phyloP scores from a whole-genome alignment of 2,329 filamentous ascomycete genomes.

The Amesomyces nigricolor region DNA sequence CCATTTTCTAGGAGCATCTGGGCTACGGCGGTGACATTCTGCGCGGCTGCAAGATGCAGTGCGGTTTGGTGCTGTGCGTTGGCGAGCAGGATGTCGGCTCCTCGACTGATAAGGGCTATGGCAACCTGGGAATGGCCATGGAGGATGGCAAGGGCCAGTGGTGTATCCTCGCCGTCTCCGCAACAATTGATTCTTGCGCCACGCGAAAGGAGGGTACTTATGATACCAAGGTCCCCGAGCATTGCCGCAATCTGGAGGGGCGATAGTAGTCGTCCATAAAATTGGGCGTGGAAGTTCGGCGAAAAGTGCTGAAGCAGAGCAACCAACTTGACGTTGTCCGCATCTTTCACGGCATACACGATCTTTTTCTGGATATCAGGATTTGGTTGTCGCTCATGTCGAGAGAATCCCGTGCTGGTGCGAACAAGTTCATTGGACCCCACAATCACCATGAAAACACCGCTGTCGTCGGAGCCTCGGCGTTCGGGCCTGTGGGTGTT shows the following conservation, averaged over 20 bases:
- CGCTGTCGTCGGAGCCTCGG: neutral
- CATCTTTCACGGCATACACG: neutral
- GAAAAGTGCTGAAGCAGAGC: neutral
- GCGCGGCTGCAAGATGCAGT: constrained; percentile 1
- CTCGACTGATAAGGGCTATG: constrained; percentile 4
- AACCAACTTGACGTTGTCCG: neutral
- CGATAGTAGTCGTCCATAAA: neutral
- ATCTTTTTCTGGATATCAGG: neutral
- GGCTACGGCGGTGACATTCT: constrained; percentile 9
- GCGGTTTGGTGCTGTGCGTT: neutral
- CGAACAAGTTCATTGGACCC: neutral
- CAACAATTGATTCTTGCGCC: constrained; percentile 7
- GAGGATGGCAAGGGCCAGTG: constrained; percentile 8
- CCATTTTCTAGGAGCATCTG: constrained; percentile 5
- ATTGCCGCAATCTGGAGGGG: constrained; percentile 10
- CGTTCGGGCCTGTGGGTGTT: neutral
- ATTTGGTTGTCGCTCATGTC: too few species aligned
- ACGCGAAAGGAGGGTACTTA: constrained; percentile 5
- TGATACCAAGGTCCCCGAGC: constrained; percentile 4
- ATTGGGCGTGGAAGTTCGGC: constrained; percentile 7
- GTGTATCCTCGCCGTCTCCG: neutral
- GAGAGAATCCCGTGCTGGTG: too few species aligned
- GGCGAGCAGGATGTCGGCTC: constrained; percentile 5
- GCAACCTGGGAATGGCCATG: neutral
- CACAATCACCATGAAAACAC: neutral